Percentiles rank a stretch among this genome's conserved stretches.
phyloP scores from a whole-genome alignment of 148 eudicot genomes.

The Arctostaphylos glauca region DNA sequence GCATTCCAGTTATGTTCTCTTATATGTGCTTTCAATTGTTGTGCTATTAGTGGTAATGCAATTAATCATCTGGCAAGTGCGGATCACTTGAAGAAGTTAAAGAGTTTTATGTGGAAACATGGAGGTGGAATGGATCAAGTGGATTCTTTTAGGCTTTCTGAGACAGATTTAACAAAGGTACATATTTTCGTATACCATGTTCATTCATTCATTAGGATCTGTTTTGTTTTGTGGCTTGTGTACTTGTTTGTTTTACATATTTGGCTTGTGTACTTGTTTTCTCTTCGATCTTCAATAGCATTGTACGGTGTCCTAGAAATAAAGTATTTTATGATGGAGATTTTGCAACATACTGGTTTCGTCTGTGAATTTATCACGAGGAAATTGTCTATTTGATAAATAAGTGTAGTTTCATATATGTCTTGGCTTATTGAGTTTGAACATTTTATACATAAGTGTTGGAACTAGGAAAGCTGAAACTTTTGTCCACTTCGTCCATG shows the following conservation, averaged over 20 bases:
- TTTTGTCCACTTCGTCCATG: neutral
- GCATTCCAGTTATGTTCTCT: neutral
- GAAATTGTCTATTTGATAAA: neutral
- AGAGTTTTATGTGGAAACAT: slow-evolving; percentile 82
- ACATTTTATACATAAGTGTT: neutral
- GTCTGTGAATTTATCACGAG: neutral
- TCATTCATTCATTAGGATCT: neutral
- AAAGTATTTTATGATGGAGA: neutral
- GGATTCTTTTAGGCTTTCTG: slow-evolving; percentile 58
- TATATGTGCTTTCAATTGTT: slow-evolving; percentile 10
- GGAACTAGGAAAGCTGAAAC: neutral
- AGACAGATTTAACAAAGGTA: slow-evolving; percentile 69
- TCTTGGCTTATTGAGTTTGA: neutral
- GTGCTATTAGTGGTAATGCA: slow-evolving; percentile 55
- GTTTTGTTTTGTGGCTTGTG: neutral
- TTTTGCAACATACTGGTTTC: neutral
- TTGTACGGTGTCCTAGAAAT: neutral
- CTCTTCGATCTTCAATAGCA: neutral
- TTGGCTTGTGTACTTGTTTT: neutral
- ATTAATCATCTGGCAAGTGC: slow-evolving; percentile 70
- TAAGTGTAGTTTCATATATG: neutral
- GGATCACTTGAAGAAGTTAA: slow-evolving; percentile 76
- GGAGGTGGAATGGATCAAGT: slow-evolving; percentile 70
- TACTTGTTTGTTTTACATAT: neutral
- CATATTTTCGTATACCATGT: neutral